Evolutionary conservation across 129 eudicot genomes (phyloP).

Genomic region (Saussurea involucrata): DNA sequence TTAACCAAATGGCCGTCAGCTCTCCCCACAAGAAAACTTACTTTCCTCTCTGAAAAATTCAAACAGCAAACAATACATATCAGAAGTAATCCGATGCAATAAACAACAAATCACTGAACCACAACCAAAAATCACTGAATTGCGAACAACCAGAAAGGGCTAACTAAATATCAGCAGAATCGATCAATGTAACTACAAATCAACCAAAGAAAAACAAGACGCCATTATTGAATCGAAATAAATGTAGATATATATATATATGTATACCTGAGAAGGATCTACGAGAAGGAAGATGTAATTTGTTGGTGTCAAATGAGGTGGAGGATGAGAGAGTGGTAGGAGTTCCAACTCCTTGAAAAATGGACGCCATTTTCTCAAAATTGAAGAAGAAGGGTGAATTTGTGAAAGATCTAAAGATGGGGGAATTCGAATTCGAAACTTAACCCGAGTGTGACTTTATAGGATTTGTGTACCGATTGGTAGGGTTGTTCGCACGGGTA

Average conservation of each 20-base stretch:
- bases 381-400: background rate
- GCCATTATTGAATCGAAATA: background rate
- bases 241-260: no score
- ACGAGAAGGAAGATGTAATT: background rate
- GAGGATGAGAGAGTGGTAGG: constrained; percentile 1
- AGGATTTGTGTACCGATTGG: background rate
- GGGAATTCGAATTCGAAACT: background rate
- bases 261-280: constrained; percentile 7
- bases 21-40: constrained; percentile 26
- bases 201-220: background rate
- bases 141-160: background rate
- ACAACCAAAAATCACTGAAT: background rate
- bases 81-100: background rate
- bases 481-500: no score
- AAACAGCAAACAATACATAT: background rate
- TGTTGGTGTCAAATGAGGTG: constrained; percentile 20
- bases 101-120: background rate
- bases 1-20: constrained; percentile 29
- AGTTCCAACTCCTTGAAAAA: constrained; percentile 21
- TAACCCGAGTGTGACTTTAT: background rate
- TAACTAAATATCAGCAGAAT: background rate
- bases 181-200: background rate
- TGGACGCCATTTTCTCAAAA: constrained; percentile 13
- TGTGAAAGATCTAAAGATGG: background rate
- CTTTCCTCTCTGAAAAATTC: constrained; percentile 36